phyloP scores from a whole-genome alignment of 345 rosid species.

The Adansonia digitata region DNA sequence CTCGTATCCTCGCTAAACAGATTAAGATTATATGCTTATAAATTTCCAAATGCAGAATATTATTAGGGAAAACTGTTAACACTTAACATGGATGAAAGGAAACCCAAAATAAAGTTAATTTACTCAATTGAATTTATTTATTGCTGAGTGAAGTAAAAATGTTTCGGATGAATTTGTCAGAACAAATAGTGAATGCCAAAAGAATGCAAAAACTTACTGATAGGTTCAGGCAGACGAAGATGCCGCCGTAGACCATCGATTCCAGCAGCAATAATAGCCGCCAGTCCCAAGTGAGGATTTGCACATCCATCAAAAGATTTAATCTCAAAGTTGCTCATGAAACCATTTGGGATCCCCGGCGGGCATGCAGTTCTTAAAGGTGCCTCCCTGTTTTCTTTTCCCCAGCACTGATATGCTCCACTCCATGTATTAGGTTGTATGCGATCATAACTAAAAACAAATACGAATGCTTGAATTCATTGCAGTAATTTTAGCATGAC shows the following conservation, averaged over 20 bases:
- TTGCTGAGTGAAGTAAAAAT: too few species aligned
- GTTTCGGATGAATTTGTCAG: too few species aligned
- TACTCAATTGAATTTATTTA: too few species aligned
- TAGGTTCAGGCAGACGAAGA: slow-evolving; percentile 66
- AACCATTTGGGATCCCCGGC: slow-evolving; percentile 66
- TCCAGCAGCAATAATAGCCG: slow-evolving; percentile 75
- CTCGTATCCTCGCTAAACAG: too few species aligned
- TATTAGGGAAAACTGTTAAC: too few species aligned
- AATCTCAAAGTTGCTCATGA: slow-evolving; percentile 91
- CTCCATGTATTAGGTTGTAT: slow-evolving; percentile 92
- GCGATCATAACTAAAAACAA: slow-evolving; percentile 69
- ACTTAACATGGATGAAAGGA: too few species aligned
- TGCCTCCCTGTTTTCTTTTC: slow-evolving; percentile 91
- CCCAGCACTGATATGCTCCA: slow-evolving; percentile 99
- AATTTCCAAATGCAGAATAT: too few species aligned
- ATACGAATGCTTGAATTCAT: background rate
- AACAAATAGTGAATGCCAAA: background rate
- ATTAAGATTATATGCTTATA: too few species aligned
- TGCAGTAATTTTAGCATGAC: background rate
- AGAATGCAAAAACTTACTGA: slow-evolving; percentile 41
- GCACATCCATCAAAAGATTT: slow-evolving; percentile 89
- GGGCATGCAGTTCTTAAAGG: slow-evolving; percentile 87
- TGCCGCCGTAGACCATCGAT: slow-evolving; percentile 80
- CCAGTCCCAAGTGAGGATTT: slow-evolving; percentile 80
- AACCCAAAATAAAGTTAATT: too few species aligned